Base-by-base conservation (phyloP, 371 early-diverging fungal species). In the Neoconidiobolus thromboides region DNA sequence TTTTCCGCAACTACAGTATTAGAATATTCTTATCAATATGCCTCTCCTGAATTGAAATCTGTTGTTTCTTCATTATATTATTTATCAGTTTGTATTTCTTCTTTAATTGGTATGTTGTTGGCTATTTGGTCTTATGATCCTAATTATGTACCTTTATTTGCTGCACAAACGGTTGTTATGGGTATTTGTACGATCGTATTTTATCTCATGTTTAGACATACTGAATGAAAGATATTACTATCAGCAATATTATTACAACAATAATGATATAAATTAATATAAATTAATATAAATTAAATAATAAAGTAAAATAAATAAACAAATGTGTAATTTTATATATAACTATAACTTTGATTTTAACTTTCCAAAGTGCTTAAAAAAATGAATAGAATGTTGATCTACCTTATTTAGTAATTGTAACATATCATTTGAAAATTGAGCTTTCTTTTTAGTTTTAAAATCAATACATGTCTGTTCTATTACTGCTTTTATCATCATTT, bases 21-120 rank as follows among this genome's bases (percentile, higher is more conserved):
- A 36, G 87, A 87, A 71, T 86, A 77, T 63, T 85, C 87, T 6
- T 87, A 77, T 78, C 80, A 76, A 64, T 78, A 81, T 66, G 85
- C 87, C 2, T 78, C 86, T 3, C 71, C 69, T 3, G 73, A 74
- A 54, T 79, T 87, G 74, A 87, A 86, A 73, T 85, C 86, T 1
- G 72, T 85, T 9, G 80, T 85, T 51, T 81, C 80, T 75, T 70
- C 85, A 1, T 59, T 83, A 46, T 85, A 76, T 74, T 68, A 86
- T 65, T 73, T 85, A 58, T 78, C 85, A 43, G 80, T 76, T 68
- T 81, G 80, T 52, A 65, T 76, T 44, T 82, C 80, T 61, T 71
- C 83, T 2, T 64, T 83, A 49, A 73, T 86, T 49, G 79, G 73
- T 42, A 76, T 86, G 67, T 71, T 78, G 55, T 65, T 86, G 59